Base-by-base conservation (phyloP, 345 rosid species). In the Lepidium africanum region DNA sequence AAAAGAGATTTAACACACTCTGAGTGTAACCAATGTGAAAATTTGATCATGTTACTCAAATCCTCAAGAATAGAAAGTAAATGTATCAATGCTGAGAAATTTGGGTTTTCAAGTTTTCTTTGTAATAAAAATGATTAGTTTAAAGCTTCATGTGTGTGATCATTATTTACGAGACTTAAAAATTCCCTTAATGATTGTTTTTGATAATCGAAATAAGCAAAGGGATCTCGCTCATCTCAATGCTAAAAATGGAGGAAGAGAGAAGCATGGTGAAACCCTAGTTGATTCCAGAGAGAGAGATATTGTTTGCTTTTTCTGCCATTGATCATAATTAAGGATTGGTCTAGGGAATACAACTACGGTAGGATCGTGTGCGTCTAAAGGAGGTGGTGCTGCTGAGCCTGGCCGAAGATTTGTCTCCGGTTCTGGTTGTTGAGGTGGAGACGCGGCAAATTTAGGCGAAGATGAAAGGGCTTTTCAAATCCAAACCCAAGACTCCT, bases 401-500 rank as follows among this genome's bases (percentile, higher is more conserved):
- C 14, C 57, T 7, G 5, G 37, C 37, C 23, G 38, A 38, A 51
- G 30, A 39, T 39, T 54, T 17, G 63, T 43, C 63, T 53, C 52
- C 42, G 21, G 2, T 27, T 53, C 51, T 41, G 71, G 53, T 67
- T 53, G 17, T 32, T 67, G 62, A 40, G 42, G 54, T 33, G 67
- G 37, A 52, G 70, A 25, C 65, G 53, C 69, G 46, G 56, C 35
- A 35, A 49, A 25, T 25, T 21, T 53, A 41, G 4, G n/a, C 38
- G 45, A 80, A 77, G 61, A 88, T 88, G 96, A 93, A 91, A 71
- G 88, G 92, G 0, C 81, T 91, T 9, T 90, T 93, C 85, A 93
- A 93, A 78, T 79, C 86, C 12, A 93, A 90, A 78, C 89, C 94
- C 7, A 87, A 90, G 5, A 88, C 97, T 43, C 98, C 97, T 0